Evolutionary conservation across 75 land plant species (phyloP), one percentile per base, ranked within the genome.

Genomic region (Selaginella tamariscina): DNA sequence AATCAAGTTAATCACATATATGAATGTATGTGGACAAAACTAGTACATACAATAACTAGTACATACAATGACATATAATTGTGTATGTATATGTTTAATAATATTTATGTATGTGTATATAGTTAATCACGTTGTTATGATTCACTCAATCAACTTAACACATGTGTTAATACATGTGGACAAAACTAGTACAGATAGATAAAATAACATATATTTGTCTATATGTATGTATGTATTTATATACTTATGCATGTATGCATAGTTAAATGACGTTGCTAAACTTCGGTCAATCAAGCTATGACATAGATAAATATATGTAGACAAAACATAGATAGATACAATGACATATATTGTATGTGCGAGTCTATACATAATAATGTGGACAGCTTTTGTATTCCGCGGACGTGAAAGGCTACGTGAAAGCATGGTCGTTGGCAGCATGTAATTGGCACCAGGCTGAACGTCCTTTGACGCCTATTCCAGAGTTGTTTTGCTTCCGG

Each of bases 371-470:
- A 49, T 11, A 11, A 20, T 49, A 11, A 20, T 49, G 11, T 49
- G 54, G 27, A 24, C 70, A 77, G 75, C 54, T 77, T 30, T 63
- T 77, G 2, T 77, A 33, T 56, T 31, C 74, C 13, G 33, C 70
- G 2, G 79, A 77, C 30, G 27, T 32, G 1, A 77, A 68, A 59
- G 78, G 78, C 18, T 76, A 76, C 71, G 74, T 76, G 1, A 76
- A 72, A 54, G 68, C 74, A 2, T 77, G 79, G 79, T 29, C 32
- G 2, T 56, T 77, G 70, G 66, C 63, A 26, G 68, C 33, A 1
- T 62, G 76, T 26, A 56, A 67, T 29, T 77, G 71, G 31, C 22
- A 33, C 31, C 55, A 68, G 26, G 70, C 54, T 20, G 31, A 68
- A 20, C 33, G 68, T 22, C 29, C 49, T 11, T 11, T 56, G 55